A percentile compares a stretch with the other conserved stretches of the same genome.
These are phyloP conservation scores for Butyriboletus loyo DNA, from an alignment of 768 basidiomycete genomes.

Conservation along the genomic window DNA sequence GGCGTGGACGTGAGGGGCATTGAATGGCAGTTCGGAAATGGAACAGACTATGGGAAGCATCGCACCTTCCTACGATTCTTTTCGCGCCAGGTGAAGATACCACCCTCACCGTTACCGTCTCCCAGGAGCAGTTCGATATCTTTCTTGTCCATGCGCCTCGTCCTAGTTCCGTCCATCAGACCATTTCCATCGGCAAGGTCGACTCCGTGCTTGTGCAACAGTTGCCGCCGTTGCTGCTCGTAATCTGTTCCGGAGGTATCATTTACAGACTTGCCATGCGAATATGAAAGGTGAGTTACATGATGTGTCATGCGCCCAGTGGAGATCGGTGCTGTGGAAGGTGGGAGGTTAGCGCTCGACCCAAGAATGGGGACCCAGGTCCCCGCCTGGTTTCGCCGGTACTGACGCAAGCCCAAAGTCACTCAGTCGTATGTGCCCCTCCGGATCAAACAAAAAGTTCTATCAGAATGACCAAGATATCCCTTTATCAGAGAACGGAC, in stretches of 20 bases:
- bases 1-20: conserved; percentile 22
- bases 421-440: conserved; percentile 91
- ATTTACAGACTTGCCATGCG: conserved; percentile 7
- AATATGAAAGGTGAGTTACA: conserved; percentile 43
- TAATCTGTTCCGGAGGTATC: conserved; percentile 58
- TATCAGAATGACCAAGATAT: conserved; percentile 34
- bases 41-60: conserved; percentile 27
- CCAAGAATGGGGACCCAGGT: conserved; percentile 16
- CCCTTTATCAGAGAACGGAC: conserved; percentile 25
- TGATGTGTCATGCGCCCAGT: conserved; percentile 96
- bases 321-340: conserved; percentile 72
- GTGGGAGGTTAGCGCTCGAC: conserved; percentile 18
- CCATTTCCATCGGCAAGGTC: conserved; percentile 82
- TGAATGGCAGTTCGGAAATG: conserved; percentile 25
- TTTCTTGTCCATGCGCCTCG: conserved; percentile 74
- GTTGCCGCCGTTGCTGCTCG: conserved; percentile 85
- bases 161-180: conserved; percentile 64
- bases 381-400: conserved; percentile 23
- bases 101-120: conserved; percentile 73
- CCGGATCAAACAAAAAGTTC: conserved; percentile 94
- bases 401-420: conserved; percentile 96
- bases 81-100: conserved; percentile 94
- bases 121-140: conserved; percentile 86
- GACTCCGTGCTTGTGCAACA: conserved; percentile 91
- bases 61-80: conserved; percentile 86